A percentile compares a stretch with the other conserved stretches of the same genome.
Conservation (phyloP, 2,329 filamentous ascomycete species). For the Volutella citrinella region DNA sequence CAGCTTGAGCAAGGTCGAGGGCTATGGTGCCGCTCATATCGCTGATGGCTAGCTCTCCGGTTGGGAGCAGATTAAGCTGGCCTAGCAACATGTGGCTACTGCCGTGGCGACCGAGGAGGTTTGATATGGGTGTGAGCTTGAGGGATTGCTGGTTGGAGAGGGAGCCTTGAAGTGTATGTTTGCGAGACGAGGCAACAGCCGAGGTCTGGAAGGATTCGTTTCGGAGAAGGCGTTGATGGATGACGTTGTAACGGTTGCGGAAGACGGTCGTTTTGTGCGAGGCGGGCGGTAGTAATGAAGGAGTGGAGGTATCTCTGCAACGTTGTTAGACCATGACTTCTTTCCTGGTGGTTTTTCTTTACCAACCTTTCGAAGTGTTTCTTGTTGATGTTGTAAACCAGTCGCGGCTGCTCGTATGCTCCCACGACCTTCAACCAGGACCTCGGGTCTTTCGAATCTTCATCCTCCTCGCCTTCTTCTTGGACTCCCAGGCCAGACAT, state of each 20-base stretch:
- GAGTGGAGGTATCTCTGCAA: slow-evolving; percentile 56
- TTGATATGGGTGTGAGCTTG: slow-evolving; percentile 83
- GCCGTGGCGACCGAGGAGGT: slow-evolving; percentile 74
- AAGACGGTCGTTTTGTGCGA: slow-evolving; percentile 83
- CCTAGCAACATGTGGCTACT: slow-evolving; percentile 84
- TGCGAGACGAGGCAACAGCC: slow-evolving; percentile 61
- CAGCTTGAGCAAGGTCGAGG: slow-evolving; percentile 77
- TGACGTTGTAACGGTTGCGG: slow-evolving; percentile 85
- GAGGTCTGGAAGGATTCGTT: slow-evolving; percentile 92
- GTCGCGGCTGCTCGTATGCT: slow-evolving; percentile 81
- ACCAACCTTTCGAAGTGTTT: slow-evolving; percentile 82
- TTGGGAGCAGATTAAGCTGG: slow-evolving; percentile 75
- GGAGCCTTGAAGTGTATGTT: slow-evolving; percentile 54
- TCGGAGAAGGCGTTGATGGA: slow-evolving; percentile 86
- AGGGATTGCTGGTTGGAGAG: slow-evolving; percentile 67
- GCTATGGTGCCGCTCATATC: slow-evolving; percentile 87
- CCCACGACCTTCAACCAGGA: slow-evolving; percentile 81
- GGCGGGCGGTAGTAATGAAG: slow-evolving; percentile 71
- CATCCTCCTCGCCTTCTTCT: slow-evolving; percentile 56
- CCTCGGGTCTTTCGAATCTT: slow-evolving; percentile 64
- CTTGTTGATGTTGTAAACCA: slow-evolving; percentile 73
- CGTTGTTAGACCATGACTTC: slow-evolving; percentile 23
- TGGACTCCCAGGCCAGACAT: slow-evolving; percentile 51
- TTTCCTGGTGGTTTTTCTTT: neutral
- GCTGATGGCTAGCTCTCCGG: slow-evolving; percentile 76